Evolutionary conservation across 495 filamentous ascomycete genomes (phyloP), one percentile per base, ranked within the genome.

Genomic region (Parachaetomium inaequale): DNA sequence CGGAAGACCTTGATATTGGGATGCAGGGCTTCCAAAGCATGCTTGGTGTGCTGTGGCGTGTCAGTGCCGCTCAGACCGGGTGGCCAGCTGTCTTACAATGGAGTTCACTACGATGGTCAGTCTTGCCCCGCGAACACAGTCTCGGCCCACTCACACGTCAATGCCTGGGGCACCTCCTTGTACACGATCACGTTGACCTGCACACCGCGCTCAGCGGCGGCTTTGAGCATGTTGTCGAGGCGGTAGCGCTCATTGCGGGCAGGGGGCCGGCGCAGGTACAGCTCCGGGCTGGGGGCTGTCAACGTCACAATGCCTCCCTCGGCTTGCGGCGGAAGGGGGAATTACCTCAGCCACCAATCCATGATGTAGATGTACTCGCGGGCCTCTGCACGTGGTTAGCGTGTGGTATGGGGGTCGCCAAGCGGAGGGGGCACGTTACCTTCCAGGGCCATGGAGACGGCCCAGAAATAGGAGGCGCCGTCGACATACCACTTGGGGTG

Each of bases 401-500:
- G 61, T 4, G 28, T 60, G 58, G 45, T 51, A n/a, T 29, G 17
- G 21, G 14, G 17, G 28, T 4, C 17, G n/a, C 45, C 23, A 26
- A 49, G 40, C 3, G 1, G 28, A 36, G 12, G 4, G 42, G 11
- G 8, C 25, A 17, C 19, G 6, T 43, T 71, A 79, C 76, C 73
- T 79, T 96, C 92, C 53, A 98, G 74, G 6, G 93, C 93, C 53
- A 83, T 74, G 43, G 88, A 92, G 0, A 98, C 90, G 17, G 93
- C 93, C 82, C 86, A 92, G 78, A 98, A 91, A 69, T 98, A 98
- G 1, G 86, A 86, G 69, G 90, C 93, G 3, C 90, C 93, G 74
- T 98, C 93, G 25, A 97, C 91, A 78, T 90, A 94, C 91, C 92
- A 96, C 76, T 98, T 96, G 38, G 74, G 91, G 75, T 93, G 85